Evolutionary conservation across 192 early-diverging fungal species (phyloP), one percentile per base, ranked within the genome.

Genomic region (Podila clonocystis): DNA sequence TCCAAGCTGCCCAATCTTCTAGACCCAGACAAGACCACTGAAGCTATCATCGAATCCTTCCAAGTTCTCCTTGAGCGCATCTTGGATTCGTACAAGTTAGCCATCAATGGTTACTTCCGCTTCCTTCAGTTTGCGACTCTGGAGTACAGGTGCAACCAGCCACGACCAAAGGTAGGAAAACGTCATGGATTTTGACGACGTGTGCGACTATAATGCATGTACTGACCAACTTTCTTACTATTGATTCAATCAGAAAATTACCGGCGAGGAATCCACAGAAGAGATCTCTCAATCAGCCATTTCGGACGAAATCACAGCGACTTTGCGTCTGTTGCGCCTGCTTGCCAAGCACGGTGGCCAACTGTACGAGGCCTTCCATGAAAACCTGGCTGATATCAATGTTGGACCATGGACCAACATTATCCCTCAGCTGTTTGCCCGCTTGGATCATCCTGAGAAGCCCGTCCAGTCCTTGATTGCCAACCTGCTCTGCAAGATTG

Each of bases 381-480:
- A 75, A 38, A 79, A 84, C 33, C 55, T 91, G 41, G 72, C 73
- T 2, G 74, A 68, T 49, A 86, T 73, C 49, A 67, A 74, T 45
- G 82, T 86, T 45, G 59, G 66, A 22, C 71, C 80, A 4, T 95
- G 94, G 94, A 84, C 90, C 50, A 72, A 73, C 9, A 85, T 96
- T 17, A 87, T 91, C 33, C 94, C 93, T 4, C 94, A 96, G 73
- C 74, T 96, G 15, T 94, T 94, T 77, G 85, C 93, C 0, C 86
- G 92, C 49, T 68, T 95, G 13, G 80, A 89, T 34, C 92, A 95
- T 65, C 91, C 90, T 2, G 85, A 89, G 5, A 48, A 75, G 11
- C 83, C 83, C 38, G 91, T 93, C 3, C 82, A 89, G 22, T 66
- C 86, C 11, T 61, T 84, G 29, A 83, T 92, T 26, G 75, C 82